phyloP scores from a whole-genome alignment of 2,329 filamentous ascomycete genomes.

The Phoma sp. region DNA sequence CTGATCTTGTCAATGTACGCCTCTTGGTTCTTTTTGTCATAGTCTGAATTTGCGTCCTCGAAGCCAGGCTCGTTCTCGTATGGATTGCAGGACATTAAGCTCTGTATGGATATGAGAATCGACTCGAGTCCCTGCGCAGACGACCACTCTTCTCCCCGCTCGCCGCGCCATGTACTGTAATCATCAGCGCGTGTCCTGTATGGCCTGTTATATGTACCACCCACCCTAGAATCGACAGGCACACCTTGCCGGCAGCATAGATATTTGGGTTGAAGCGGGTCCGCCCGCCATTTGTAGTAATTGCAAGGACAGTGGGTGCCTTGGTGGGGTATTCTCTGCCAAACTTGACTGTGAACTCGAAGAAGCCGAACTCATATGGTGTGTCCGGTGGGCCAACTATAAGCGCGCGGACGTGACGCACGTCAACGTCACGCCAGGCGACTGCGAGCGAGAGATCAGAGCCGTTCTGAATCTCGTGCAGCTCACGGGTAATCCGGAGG shows the following conservation, averaged over 20 bases:
- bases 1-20: conserved; percentile 87
- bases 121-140: conserved; percentile 95
- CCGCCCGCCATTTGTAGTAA: conserved; percentile 86
- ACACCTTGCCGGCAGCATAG: conserved; percentile 89
- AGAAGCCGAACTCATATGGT: conserved; percentile 97
- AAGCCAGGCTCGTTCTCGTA: conserved; percentile 97
- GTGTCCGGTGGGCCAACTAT: conserved; percentile 94
- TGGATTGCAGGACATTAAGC: conserved; percentile 89
- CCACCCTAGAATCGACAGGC: conserved; percentile 89
- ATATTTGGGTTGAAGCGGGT: conserved; percentile 98
- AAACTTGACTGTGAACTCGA: conserved; percentile 85
- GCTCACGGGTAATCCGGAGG: conserved; percentile 86
- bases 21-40: conserved; percentile 75
- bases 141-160: conserved; percentile 93
- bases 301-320: conserved; percentile 66
- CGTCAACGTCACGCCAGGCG: conserved; percentile 84
- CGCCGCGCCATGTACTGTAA: conserved; percentile 85
- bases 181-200: background rate
- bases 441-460: conserved; percentile 88
- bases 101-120: conserved; percentile 93
- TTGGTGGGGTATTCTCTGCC: conserved; percentile 81
- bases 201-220: background rate
- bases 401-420: conserved; percentile 83
- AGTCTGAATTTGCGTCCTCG: conserved; percentile 71
- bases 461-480: conserved; percentile 82